Percentiles rank a stretch among this genome's conserved stretches.
Conservation (phyloP, 768 basidiomycete species). For the Kwoniella botswanensis region DNA sequence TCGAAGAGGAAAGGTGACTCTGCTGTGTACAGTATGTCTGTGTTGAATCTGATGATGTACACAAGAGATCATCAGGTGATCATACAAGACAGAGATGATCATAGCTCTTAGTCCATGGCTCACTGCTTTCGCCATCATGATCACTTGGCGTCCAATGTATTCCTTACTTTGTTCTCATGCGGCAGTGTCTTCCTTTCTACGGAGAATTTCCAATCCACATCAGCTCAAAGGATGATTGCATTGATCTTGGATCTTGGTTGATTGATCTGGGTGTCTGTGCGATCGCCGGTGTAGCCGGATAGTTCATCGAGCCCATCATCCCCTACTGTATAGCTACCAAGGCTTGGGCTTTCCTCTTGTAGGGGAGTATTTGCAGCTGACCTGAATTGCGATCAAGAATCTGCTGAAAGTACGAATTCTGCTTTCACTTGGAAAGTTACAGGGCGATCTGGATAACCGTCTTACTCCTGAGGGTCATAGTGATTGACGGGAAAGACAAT, state of each 20-base stretch:
- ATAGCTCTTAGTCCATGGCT: not conserved
- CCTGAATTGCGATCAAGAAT: too few relatives aligned
- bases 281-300: not conserved
- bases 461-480: too few relatives aligned
- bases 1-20: not conserved
- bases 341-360: too few relatives aligned
- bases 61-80: not conserved
- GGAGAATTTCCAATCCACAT: not conserved
- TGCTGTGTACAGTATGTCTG: not conserved
- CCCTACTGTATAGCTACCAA: too few relatives aligned
- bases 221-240: not conserved
- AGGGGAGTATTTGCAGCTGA: too few relatives aligned
- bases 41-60: not conserved
- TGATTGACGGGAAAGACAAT: too few relatives aligned
- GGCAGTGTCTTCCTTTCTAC: not conserved
- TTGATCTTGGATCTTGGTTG: not conserved
- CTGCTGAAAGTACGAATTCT: too few relatives aligned
- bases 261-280: not conserved
- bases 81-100: not conserved
- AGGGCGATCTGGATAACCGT: too few relatives aligned
- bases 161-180: not conserved
- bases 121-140: too few relatives aligned
- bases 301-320: too few relatives aligned
- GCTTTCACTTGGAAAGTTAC: too few relatives aligned
- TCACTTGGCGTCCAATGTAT: too few relatives aligned